Evolutionary conservation across 768 basidiomycete genomes (phyloP).

Genomic region (Tulasnella sp.): DNA sequence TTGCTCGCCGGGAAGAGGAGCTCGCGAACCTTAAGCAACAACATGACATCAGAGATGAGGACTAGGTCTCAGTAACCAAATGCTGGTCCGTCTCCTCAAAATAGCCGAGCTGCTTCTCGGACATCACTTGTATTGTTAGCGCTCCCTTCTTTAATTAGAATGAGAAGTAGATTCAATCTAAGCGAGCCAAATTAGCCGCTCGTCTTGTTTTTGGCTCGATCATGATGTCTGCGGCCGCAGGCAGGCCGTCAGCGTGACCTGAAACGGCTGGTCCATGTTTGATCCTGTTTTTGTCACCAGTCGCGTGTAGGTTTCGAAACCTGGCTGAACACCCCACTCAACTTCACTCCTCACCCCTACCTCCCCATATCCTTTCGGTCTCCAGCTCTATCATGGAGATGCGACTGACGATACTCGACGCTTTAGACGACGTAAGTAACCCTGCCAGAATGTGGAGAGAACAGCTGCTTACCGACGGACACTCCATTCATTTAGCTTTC

Average conservation of each 20-base stretch:
- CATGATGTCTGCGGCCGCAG: not conserved
- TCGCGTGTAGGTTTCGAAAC: not conserved
- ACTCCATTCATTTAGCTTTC: conserved; percentile 40
- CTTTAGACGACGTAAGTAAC: conserved; percentile 58
- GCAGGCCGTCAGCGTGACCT: conserved; percentile 1
- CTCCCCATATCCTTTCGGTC: not conserved
- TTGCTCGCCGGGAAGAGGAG: conserved; percentile 87
- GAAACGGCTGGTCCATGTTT: not conserved
- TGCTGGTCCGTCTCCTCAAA: not conserved
- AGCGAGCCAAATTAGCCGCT: not conserved
- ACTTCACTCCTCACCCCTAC: not conserved
- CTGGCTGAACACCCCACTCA: not conserved
- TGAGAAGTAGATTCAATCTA: not conserved
- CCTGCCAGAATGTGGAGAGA: not conserved
- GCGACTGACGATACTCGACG: conserved; percentile 32
- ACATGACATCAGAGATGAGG: conserved; percentile 70
- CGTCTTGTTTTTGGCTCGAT: not conserved
- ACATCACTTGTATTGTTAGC: not conserved
- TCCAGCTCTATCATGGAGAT: conserved; percentile 14
- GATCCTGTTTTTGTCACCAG: not conserved
- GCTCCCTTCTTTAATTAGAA: not conserved
- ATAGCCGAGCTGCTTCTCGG: not conserved
- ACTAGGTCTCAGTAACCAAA: not conserved
- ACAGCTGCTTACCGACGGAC: conserved; percentile 20
- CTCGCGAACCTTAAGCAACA: conserved; percentile 77